Conservation (phyloP, 1,284 basidiomycete species). For the Microbotryum violaceum region DNA sequence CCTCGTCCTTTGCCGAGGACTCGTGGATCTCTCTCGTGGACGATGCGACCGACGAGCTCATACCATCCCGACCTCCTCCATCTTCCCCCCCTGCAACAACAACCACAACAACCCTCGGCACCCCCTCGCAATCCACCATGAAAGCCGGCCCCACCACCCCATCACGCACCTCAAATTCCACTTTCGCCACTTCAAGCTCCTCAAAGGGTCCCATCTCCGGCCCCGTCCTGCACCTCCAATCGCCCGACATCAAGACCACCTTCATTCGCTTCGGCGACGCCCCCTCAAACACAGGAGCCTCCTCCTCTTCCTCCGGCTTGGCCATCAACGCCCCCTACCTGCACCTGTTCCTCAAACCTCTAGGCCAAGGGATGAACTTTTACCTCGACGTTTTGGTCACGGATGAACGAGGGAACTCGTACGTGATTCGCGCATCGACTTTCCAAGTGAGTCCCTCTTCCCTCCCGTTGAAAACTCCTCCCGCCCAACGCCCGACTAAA, state of each 20-base stretch:
- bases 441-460: constrained; percentile 17
- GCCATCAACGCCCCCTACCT: constrained; percentile 16
- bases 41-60: constrained; percentile 7
- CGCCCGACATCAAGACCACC: constrained; percentile 19
- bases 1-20: not conserved
- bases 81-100: constrained; percentile 8
- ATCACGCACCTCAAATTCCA: not conserved
- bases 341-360: constrained; percentile 18
- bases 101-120: not conserved
- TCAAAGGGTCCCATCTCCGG: not conserved
- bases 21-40: constrained; percentile 22
- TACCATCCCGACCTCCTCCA: not conserved
- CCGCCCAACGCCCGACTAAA: not conserved
- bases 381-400: constrained; percentile 19
- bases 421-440: constrained; percentile 11
- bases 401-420: not conserved
- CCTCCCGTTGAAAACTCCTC: not conserved
- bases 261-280: constrained; percentile 9
- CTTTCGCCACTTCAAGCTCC: not conserved
- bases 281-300: not conserved
- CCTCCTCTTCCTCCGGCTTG: not conserved
- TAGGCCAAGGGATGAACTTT: constrained; percentile 12
- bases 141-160: not conserved
- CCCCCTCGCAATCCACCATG: not conserved
- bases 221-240: constrained; percentile 21